These are phyloP conservation scores for Plantago ovata DNA, from an alignment of 257 asterid species.

Conservation along the genomic window DNA sequence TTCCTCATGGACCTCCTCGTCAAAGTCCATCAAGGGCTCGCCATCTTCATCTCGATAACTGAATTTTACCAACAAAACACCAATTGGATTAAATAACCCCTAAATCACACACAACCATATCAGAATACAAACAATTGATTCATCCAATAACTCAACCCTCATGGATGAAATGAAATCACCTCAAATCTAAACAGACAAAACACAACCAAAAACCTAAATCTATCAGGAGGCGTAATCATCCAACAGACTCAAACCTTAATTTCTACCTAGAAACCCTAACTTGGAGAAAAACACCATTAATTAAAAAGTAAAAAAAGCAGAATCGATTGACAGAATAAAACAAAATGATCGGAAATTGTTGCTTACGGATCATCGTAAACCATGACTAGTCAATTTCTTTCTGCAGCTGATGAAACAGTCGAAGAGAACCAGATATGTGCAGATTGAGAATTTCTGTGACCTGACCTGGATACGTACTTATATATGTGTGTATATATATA, in stretches of 20 bases:
- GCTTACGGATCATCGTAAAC: slow-evolving; percentile 48
- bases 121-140: neutral
- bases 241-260: neutral
- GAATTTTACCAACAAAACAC: slow-evolving; percentile 21
- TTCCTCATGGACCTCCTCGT: slow-evolving; percentile 56
- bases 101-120: slow-evolving; percentile 16
- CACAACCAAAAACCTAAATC: slow-evolving; percentile 1
- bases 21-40: slow-evolving; percentile 87
- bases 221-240: slow-evolving; percentile 7
- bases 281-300: neutral
- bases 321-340: neutral
- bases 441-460: too few relatives aligned
- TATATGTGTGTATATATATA: too few relatives aligned
- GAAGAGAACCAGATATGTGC: neutral
- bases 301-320: neutral
- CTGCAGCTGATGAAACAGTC: neutral
- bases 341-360: neutral
- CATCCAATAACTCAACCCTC: too few relatives aligned
- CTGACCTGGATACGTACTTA: too few relatives aligned
- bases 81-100: slow-evolving; percentile 19
- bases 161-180: too few relatives aligned
- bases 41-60: slow-evolving; percentile 90
- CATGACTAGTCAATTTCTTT: slow-evolving; percentile 20
- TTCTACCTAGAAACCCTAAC: slow-evolving; percentile 12
- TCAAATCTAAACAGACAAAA: neutral